These are phyloP conservation scores for Pelagophyceae sp. DNA, from an alignment of 352 stramenopile species.

Conservation along the genomic window DNA sequence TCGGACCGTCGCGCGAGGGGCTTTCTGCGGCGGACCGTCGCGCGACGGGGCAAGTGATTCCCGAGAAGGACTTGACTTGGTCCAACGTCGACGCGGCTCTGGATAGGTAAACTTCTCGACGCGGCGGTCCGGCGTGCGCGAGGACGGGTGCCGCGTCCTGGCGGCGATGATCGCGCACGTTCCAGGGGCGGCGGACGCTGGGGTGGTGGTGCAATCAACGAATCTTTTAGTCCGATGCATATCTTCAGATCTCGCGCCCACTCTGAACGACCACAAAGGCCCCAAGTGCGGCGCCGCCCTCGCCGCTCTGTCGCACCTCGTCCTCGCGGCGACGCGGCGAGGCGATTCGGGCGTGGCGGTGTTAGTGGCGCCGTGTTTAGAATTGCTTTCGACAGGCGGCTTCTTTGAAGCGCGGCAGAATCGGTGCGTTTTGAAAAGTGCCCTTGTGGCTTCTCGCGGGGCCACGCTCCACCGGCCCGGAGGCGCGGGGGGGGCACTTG, in stretches of 20 bases:
- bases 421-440: no score
- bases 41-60: no score
- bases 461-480: no score
- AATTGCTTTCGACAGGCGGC: background rate
- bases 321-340: background rate
- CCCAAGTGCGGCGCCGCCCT: background rate
- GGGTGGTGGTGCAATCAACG: background rate
- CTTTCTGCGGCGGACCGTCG: no score
- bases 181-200: background rate
- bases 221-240: background rate
- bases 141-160: background rate
- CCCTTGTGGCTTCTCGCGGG: no score
- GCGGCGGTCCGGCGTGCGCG: background rate
- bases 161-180: constrained; percentile 4
- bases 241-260: background rate
- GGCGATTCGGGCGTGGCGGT: background rate
- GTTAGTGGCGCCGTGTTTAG: background rate
- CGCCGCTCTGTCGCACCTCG: background rate
- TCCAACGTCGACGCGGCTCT: no score
- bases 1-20: no score
- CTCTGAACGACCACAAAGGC: background rate
- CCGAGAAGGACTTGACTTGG: no score
- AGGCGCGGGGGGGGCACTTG: no score
- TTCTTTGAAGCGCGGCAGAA: background rate
- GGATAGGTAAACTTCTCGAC: background rate